These are phyloP conservation scores for Penicillium goetzii DNA, from an alignment of 495 filamentous ascomycete species.

Conservation along the genomic window DNA sequence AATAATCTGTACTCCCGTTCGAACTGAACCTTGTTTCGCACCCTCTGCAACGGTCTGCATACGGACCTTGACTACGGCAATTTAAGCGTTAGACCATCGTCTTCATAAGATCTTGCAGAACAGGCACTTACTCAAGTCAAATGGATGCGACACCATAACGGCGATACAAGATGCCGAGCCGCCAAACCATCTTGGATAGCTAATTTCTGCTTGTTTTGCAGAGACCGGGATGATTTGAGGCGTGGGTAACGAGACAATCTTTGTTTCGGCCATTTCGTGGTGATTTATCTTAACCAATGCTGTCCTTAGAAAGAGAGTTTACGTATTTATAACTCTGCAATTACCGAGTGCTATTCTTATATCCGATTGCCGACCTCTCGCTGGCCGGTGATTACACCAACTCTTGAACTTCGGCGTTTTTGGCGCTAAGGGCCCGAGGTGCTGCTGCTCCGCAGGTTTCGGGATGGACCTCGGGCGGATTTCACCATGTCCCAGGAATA, in stretches of 20 bases:
- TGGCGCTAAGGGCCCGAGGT: neutral
- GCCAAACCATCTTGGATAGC: conserved; percentile 49
- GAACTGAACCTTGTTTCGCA: conserved; percentile 35
- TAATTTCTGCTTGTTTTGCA: conserved; percentile 14
- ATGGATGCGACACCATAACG: conserved; percentile 46
- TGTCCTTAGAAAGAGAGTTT: neutral
- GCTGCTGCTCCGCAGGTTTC: neutral
- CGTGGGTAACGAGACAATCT: neutral
- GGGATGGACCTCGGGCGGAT: neutral
- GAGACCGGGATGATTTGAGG: neutral
- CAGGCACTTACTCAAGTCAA: conserved; percentile 38
- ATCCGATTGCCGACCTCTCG: neutral
- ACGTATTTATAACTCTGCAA: neutral
- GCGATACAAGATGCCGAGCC: conserved; percentile 50
- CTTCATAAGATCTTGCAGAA: neutral
- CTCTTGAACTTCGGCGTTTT: neutral
- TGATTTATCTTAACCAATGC: neutral
- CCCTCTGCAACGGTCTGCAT: conserved; percentile 35
- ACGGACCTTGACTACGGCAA: conserved; percentile 36
- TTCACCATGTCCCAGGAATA: neutral
- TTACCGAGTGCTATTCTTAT: neutral
- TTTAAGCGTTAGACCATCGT: neutral
- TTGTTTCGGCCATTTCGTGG: neutral
- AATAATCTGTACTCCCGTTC: conserved; percentile 39
- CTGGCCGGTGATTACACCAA: neutral